Percentiles rank a stretch among this genome's conserved stretches.
Conservation (phyloP, 176 grass and related monocot species). For the Triticum urartu region DNA sequence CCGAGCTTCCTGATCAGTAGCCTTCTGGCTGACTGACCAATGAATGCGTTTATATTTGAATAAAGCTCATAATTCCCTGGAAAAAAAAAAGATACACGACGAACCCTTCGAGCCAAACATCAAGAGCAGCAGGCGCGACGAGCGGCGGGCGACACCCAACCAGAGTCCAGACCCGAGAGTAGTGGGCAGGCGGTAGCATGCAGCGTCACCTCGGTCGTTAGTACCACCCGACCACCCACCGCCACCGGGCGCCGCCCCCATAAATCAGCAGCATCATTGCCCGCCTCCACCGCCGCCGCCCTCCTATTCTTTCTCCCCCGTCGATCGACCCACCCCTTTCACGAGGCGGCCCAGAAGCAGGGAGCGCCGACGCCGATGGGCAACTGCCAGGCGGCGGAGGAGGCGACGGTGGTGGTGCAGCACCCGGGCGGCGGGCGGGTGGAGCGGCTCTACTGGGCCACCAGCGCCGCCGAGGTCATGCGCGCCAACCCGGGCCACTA, state of each 20-base stretch:
- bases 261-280: constrained; percentile 6
- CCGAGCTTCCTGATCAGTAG: no score
- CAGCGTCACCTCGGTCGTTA: constrained; percentile 10
- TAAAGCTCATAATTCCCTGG: no score
- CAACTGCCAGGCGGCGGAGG: constrained; percentile 96
- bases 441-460: constrained; percentile 82
- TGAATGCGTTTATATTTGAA: no score
- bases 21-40: no score
- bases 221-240: background rate
- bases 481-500: constrained; percentile 84
- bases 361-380: constrained; percentile 47
- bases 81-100: background rate
- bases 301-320: background rate
- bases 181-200: background rate
- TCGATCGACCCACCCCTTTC: no score
- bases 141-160: background rate
- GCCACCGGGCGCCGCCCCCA: constrained; percentile 8
- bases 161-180: background rate
- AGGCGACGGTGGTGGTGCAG: constrained; percentile 73
- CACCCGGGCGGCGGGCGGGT: constrained; percentile 71
- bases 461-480: constrained; percentile 83
- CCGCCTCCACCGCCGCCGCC: constrained; percentile 12
- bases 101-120: background rate
- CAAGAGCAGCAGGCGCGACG: background rate
- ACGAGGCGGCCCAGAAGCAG: no score